A percentile compares a stretch with the other conserved stretches of the same genome.
These are phyloP conservation scores for Coniochaeta prunicola DNA, from an alignment of 2,329 filamentous ascomycete genomes.

Conservation along the genomic window DNA sequence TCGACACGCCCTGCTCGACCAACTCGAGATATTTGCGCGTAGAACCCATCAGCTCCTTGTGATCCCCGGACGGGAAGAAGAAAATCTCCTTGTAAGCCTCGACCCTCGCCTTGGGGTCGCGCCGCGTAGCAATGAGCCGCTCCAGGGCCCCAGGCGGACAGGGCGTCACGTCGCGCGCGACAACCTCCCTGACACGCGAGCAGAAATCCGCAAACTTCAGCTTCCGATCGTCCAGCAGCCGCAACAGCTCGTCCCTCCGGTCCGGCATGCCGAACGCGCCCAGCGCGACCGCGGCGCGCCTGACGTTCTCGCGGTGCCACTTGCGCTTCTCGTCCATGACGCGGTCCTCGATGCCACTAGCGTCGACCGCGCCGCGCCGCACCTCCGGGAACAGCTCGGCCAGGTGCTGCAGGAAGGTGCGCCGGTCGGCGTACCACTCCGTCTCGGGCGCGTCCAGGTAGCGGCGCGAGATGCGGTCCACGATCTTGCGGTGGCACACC, in stretches of 20 bases:
- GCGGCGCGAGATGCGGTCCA: conserved; percentile 36
- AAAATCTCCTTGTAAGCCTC: conserved; percentile 15
- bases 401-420: conserved; percentile 41
- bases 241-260: neutral
- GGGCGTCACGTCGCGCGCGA: conserved; percentile 2
- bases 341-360: conserved; percentile 39
- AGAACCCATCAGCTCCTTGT: conserved; percentile 12
- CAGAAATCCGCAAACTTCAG: neutral
- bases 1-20: conserved; percentile 12
- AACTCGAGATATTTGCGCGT: conserved; percentile 17
- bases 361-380: conserved; percentile 31
- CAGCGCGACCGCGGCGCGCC: conserved; percentile 3
- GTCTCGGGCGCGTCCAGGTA: conserved; percentile 26
- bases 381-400: conserved; percentile 41
- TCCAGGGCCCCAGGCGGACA: conserved; percentile 4
- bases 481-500: conserved; percentile 38
- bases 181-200: conserved; percentile 6
- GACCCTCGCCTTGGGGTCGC: conserved; percentile 6
- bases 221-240: conserved; percentile 9
- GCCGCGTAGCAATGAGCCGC: conserved; percentile 10
- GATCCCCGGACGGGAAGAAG: conserved; percentile 9
- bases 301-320: conserved; percentile 38
- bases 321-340: conserved; percentile 43
- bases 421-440: conserved; percentile 47
- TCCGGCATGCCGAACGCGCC: neutral